Conservation (phyloP, 2,329 filamentous ascomycete species). For the Colletotrichum truncatum region DNA sequence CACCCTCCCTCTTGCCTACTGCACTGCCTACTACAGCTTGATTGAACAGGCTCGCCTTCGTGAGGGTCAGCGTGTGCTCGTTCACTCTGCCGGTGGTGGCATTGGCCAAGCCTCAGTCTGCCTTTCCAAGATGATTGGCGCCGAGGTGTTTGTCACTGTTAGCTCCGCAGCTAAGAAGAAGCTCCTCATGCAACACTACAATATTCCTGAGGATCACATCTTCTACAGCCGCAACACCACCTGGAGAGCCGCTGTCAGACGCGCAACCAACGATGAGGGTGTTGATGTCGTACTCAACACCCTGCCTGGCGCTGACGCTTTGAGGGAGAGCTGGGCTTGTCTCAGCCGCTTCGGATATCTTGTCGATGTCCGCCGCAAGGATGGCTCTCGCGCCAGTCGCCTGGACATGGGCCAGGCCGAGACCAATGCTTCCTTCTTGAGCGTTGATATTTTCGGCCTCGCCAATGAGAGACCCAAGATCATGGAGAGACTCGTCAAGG, state of each 20-base stretch:
- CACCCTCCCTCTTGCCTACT: slow-evolving; percentile 38
- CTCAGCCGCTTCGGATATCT: slow-evolving; percentile 55
- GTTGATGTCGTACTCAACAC: slow-evolving; percentile 52
- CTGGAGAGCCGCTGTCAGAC: slow-evolving; percentile 42
- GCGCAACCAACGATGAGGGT: slow-evolving; percentile 40
- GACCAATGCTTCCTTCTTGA: slow-evolving; percentile 55
- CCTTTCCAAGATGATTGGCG: slow-evolving; percentile 41
- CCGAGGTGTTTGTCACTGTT: slow-evolving; percentile 43
- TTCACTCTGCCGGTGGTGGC: slow-evolving; percentile 47
- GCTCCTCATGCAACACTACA: slow-evolving; percentile 39
- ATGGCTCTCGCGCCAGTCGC: slow-evolving; percentile 48
- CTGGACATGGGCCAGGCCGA: slow-evolving; percentile 61
- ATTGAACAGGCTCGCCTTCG: slow-evolving; percentile 38
- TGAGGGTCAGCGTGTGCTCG: slow-evolving; percentile 42
- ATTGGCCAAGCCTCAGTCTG: slow-evolving; percentile 48
- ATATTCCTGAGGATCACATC: slow-evolving; percentile 38
- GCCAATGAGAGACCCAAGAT: slow-evolving; percentile 51
- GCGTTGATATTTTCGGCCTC: slow-evolving; percentile 55
- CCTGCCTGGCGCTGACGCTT: slow-evolving; percentile 50
- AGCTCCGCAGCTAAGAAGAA: slow-evolving; percentile 40
- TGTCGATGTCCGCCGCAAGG: slow-evolving; percentile 53
- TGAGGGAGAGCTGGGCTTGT: slow-evolving; percentile 53
- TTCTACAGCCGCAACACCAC: slow-evolving; percentile 38
- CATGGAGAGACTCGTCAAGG: slow-evolving; percentile 46
- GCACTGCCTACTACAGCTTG: slow-evolving; percentile 48